These are phyloP conservation scores for Phlebiopsis gigantea DNA, from an alignment of 768 basidiomycete genomes.

Conservation along the genomic window DNA sequence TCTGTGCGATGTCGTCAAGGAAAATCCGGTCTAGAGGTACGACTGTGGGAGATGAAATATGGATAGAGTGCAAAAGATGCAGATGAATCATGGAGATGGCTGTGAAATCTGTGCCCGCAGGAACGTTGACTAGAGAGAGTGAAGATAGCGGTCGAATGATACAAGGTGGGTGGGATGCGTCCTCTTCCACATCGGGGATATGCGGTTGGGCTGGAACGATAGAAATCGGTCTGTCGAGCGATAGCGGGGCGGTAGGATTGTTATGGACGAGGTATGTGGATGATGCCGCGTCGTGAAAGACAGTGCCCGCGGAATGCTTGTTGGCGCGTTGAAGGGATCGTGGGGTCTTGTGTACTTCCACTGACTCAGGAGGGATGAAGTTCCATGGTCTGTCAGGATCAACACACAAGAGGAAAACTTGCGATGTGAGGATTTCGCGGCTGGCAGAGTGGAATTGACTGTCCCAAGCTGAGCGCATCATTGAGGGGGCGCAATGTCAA, in stretches of 20 bases:
- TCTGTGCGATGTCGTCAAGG: constrained; percentile 55
- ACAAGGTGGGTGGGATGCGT: constrained; percentile 31
- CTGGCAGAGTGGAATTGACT: constrained; percentile 39
- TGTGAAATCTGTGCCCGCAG: constrained; percentile 39
- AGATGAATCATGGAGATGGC: constrained; percentile 51
- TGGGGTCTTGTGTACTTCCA: constrained; percentile 13
- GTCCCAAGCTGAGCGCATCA: constrained; percentile 71
- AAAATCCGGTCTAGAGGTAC: constrained; percentile 28
- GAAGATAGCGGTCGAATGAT: constrained; percentile 52
- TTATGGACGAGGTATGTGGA: constrained; percentile 11
- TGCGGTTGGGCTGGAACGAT: constrained; percentile 26
- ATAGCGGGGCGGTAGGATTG: constrained; percentile 20
- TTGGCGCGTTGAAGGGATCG: constrained; percentile 25
- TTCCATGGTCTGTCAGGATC: constrained; percentile 58
- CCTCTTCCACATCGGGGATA: constrained; percentile 22
- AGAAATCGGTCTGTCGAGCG: constrained; percentile 28
- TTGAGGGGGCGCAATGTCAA: constrained; percentile 1
- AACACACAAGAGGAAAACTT: constrained; percentile 56
- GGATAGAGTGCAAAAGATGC: constrained; percentile 49
- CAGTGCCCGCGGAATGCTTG: constrained; percentile 27
- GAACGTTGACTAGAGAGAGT: constrained; percentile 53
- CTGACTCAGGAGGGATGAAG: constrained; percentile 35
- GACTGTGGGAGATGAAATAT: constrained; percentile 32
- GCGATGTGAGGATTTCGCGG: constrained; percentile 43
- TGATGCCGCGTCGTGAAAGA: constrained; percentile 42